phyloP scores from a whole-genome alignment of 306 rosid species.

The Acacia acuminata region DNA sequence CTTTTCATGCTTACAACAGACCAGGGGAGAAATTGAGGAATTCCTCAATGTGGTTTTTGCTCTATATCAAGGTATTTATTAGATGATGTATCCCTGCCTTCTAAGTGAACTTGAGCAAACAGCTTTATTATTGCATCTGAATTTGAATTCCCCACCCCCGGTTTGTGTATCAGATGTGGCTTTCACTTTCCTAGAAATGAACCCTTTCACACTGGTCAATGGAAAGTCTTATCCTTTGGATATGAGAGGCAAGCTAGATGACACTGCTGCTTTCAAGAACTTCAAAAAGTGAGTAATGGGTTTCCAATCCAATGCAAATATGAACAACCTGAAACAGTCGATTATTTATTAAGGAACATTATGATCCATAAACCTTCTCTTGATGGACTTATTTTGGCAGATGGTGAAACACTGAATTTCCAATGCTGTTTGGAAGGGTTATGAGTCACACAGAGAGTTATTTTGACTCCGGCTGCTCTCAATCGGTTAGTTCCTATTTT shows the following conservation, averaged over 20 bases:
- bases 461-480: too few species aligned
- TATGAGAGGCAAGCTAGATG: conserved; percentile 99
- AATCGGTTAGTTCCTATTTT: too few species aligned
- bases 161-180: conserved; percentile 69
- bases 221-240: conserved; percentile 99
- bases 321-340: conserved; percentile 1
- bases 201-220: conserved; percentile 81
- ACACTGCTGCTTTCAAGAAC: conserved; percentile 96
- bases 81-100: conserved; percentile 1
- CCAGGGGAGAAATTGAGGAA: too few species aligned
- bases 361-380: conserved; percentile 18
- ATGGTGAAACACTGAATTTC: too few species aligned
- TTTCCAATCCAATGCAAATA: conserved; percentile 9
- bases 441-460: too few species aligned
- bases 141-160: not conserved
- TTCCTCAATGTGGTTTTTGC: conserved; percentile 70
- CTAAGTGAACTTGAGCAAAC: conserved; percentile 1
- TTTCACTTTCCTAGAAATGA: conserved; percentile 98
- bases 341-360: conserved; percentile 10
- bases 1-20: too few species aligned
- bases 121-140: not conserved
- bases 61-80: conserved; percentile 75
- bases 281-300: conserved; percentile 71
- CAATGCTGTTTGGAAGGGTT: too few species aligned
- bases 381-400: too few species aligned